Evolutionary conservation across 257 asterid genomes (phyloP), one percentile per base, ranked within the genome.

Genomic region (Primulina eburnea): DNA sequence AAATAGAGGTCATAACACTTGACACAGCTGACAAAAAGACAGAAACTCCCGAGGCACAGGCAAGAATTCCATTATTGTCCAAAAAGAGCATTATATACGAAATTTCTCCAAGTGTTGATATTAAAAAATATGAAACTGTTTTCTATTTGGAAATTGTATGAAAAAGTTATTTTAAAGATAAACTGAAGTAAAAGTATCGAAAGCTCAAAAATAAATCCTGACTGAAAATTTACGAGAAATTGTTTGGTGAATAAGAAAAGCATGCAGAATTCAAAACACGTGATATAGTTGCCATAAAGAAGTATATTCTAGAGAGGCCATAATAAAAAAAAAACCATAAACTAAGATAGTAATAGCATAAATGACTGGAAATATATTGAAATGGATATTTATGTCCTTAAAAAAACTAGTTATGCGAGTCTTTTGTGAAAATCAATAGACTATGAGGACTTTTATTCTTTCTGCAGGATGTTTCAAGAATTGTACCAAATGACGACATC

Each of bases 31-130:
- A 64, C 69, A 30, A 58, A 11, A 32, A 78, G 62, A 71, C 50
- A n/a, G 69, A 75, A 69, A 55, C 43, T 64, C 62, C 11, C 33
- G 77, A 78, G 79, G 79, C 76, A 78, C 68, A 62, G 55, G 70
- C 58, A 62, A 33, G 69, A 75, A 26, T 40, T 37, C 47, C 10
- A 26, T 9, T 37, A 65, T 14, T 12, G 53, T 43, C 53, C 3
- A 43, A 43, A 43, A 43, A 43, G 53, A 14, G n/a, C 34, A 11
- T 43, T 12, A 43, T 43, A 2, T 14, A 4, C 53, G 14, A 10
- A 43, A 43, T 43, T 43, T 43, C n/a, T 14, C 6, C 0, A 4
- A 11, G 1, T 43, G 53, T 11, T 43, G 43, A 4, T 43, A 38
- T 38, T 8, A 43, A 43, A 43, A 43, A 6, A 43, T 43, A 3